phyloP scores from a whole-genome alignment of 2,329 filamentous ascomycete genomes.

The Cladosporium sp. region DNA sequence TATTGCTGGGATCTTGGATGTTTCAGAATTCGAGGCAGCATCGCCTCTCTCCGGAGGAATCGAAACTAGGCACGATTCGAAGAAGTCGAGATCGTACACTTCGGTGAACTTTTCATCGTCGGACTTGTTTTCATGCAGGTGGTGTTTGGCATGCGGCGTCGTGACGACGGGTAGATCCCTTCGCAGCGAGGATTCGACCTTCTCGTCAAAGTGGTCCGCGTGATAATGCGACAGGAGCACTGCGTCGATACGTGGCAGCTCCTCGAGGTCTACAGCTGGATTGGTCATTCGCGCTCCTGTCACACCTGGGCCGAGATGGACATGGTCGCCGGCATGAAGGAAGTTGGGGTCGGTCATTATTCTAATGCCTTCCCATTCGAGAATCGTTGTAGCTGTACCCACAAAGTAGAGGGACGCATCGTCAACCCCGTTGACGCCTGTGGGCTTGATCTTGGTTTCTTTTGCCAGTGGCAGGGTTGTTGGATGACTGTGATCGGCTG shows the following conservation, averaged over 20 bases:
- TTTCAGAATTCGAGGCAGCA: not conserved
- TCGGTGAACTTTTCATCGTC: constrained; percentile 54
- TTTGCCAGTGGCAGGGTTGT: constrained; percentile 45
- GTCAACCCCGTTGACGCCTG: constrained; percentile 39
- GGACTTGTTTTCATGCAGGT: constrained; percentile 47
- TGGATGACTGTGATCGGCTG: constrained; percentile 28
- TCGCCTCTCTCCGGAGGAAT: constrained; percentile 29
- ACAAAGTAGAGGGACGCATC: constrained; percentile 54
- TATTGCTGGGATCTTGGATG: constrained; percentile 42
- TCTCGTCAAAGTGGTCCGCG: constrained; percentile 58
- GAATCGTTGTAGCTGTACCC: constrained; percentile 57
- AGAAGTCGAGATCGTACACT: constrained; percentile 58
- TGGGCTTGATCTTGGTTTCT: constrained; percentile 47
- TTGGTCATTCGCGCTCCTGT: constrained; percentile 56
- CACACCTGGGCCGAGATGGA: constrained; percentile 66
- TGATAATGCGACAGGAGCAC: constrained; percentile 67
- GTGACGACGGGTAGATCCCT: constrained; percentile 62
- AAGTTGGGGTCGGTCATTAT: constrained; percentile 64
- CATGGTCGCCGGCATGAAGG: constrained; percentile 64
- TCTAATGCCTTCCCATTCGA: constrained; percentile 55
- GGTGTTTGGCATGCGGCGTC: constrained; percentile 60
- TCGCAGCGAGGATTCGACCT: constrained; percentile 53
- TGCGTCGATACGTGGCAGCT: constrained; percentile 60
- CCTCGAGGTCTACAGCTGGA: constrained; percentile 60
- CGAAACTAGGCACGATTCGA: constrained; percentile 53